Evolutionary conservation across 2,329 filamentous ascomycete genomes (phyloP).

Genomic region (Erysiphe pulchra): DNA sequence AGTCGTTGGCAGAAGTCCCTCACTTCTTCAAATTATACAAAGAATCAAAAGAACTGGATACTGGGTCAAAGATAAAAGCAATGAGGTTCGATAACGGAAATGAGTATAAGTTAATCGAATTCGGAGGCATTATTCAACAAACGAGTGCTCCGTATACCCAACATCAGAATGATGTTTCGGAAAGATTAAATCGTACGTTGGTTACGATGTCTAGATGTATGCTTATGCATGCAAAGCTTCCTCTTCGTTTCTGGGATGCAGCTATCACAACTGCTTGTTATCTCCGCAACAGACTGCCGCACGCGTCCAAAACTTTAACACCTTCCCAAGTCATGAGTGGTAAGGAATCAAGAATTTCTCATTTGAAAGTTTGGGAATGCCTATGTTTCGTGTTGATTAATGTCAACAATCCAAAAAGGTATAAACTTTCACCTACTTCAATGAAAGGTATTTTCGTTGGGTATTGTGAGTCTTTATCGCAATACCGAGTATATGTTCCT

Average conservation of each 20-base stretch:
- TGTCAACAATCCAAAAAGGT: neutral
- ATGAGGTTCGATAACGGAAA: neutral
- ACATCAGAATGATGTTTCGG: neutral
- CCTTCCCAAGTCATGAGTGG: neutral
- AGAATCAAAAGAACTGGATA: neutral
- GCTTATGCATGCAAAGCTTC: neutral
- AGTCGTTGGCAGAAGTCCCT: neutral
- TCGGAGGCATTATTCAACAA: neutral
- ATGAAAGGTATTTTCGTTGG: neutral
- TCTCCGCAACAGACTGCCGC: neutral
- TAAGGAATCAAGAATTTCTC: neutral
- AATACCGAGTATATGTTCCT: neutral
- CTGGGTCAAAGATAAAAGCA: neutral
- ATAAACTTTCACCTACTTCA: neutral
- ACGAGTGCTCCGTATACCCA: neutral
- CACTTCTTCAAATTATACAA: neutral
- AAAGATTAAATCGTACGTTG: neutral
- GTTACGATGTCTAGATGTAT: neutral
- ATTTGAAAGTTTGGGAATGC: neutral
- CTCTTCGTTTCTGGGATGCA: neutral
- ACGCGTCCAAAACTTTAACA: neutral
- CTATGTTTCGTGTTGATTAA: neutral
- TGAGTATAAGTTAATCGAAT: neutral
- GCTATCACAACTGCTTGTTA: neutral
- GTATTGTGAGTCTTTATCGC: neutral